These are phyloP conservation scores for Rauvolfia tetraphylla DNA, from an alignment of 257 asterid species.

Conservation along the genomic window DNA sequence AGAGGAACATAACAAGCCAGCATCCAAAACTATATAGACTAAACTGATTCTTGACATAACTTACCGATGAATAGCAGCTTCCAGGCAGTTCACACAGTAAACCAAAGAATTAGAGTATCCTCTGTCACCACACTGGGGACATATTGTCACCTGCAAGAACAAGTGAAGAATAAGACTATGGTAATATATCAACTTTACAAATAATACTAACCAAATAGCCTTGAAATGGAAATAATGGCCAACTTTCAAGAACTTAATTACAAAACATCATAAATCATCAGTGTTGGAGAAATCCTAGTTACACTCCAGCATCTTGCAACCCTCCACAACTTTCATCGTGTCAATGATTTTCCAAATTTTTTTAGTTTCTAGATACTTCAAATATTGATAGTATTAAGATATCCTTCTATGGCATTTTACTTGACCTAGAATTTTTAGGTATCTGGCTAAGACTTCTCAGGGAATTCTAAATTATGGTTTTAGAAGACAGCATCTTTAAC, in stretches of 20 bases:
- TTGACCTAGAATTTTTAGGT: neutral
- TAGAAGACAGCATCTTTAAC: neutral
- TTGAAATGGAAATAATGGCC: neutral
- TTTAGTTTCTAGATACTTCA: neutral
- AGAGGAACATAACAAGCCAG: neutral
- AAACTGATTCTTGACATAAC: neutral
- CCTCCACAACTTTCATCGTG: neutral
- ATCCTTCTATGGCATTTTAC: neutral
- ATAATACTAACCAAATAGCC: neutral
- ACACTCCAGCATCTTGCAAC: neutral
- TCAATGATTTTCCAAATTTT: neutral
- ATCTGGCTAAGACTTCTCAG: neutral
- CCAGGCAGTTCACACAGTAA: conserved; percentile 54
- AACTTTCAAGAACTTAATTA: neutral
- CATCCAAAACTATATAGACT: neutral
- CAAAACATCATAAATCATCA: no score
- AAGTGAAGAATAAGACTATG: neutral
- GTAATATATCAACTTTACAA: neutral
- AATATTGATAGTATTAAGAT: neutral
- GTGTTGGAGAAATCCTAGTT: neutral
- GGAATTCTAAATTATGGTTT: neutral
- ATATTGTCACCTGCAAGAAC: conserved; percentile 45
- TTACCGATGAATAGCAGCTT: conserved; percentile 65
- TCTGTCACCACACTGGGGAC: conserved; percentile 59
- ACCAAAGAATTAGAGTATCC: conserved; percentile 52